Conservation (phyloP, 225 moss, liverwort and hornwort genomes). For the Polytrichum formosum region DNA sequence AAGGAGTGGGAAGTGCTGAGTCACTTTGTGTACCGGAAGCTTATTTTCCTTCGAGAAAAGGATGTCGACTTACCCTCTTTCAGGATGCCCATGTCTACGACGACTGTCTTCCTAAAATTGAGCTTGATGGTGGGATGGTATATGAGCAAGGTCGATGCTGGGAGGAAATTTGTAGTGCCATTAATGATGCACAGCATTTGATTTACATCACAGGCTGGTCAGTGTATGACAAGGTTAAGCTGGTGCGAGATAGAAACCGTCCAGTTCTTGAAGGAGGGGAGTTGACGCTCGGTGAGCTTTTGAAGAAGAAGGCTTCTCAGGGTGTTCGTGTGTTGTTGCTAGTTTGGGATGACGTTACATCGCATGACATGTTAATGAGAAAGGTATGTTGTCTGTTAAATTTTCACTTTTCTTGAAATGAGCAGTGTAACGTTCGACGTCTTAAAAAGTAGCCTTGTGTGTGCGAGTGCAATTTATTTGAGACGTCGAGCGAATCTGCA, state of each 20-base stretch:
- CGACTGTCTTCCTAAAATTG: conserved; percentile 51
- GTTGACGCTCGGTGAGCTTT: conserved; percentile 73
- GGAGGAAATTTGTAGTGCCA: conserved; percentile 77
- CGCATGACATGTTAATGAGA: conserved; percentile 75
- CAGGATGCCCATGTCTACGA: conserved; percentile 87
- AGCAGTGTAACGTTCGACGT: background rate
- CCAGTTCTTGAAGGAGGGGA: conserved; percentile 36
- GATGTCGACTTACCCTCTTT: conserved; percentile 60
- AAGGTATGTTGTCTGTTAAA: conserved; percentile 8
- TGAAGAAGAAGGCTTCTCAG: conserved; percentile 78
- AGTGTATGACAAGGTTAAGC: conserved; percentile 58
- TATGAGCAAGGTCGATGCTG: conserved; percentile 72
- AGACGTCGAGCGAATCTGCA: no score
- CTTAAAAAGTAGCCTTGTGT: no score
- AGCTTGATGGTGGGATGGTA: conserved; percentile 51
- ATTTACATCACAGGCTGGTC: conserved; percentile 96
- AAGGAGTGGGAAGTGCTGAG: conserved; percentile 18
- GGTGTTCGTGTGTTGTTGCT: conserved; percentile 79
- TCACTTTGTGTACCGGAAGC: conserved; percentile 59
- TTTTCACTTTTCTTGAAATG: background rate
- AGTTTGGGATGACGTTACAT: conserved; percentile 92
- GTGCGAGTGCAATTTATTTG: no score
- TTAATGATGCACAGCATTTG: conserved; percentile 75
- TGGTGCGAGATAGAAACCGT: conserved; percentile 65
- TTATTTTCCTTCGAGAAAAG: conserved; percentile 82